Base-by-base conservation (phyloP, 129 eudicot genomes). In the Flaveria trinervia region DNA sequence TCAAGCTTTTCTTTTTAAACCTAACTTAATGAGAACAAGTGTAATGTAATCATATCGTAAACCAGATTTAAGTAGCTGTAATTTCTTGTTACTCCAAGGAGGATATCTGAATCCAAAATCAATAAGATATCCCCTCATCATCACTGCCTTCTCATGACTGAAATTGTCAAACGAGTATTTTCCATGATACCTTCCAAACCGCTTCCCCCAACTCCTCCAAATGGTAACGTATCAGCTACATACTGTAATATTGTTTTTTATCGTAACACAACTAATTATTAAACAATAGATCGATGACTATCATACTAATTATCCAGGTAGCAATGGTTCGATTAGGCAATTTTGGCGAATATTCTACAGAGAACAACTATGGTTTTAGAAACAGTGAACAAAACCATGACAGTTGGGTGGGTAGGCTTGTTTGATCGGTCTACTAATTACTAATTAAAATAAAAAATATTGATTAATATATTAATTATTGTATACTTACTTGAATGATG, bases 41-140 rank as follows among this genome's bases (percentile, higher is more conserved):
- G 81, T 75, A 65, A 93, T 43, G 85, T 93, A 93, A 77, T 93
- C 84, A 72, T 55, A 90, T 26, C 76, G 45, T 61, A 83, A 91
- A 25, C 88, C 88, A 7, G 83, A 70, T 75, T 73, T 90, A 30
- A 93, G 74, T 52, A 90, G 84, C 66, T 88, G 89, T 50, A 93
- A 62, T 77, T 90, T 90, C 14, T 84, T 61, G 13, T 80, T 76
- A 49, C 66, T 84, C 98, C 98, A 93, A 8, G 98, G 98, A 52
- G 98, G 97, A 81, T 88, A 89, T 75, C 91, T 86, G 72, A 93
- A 93, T 88, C 97, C 92, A 51, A 90, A 88, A 83, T 93, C 98
- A 0, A 84, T 79, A 26, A 90, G 86, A 67, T 84, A 85, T 45
- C 78, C 50, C 57, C 98, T 90, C 64, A 18, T 70, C 62, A 76